phyloP scores from a whole-genome alignment of 2,329 filamentous ascomycete species.

The Hypoxylon sp. region DNA sequence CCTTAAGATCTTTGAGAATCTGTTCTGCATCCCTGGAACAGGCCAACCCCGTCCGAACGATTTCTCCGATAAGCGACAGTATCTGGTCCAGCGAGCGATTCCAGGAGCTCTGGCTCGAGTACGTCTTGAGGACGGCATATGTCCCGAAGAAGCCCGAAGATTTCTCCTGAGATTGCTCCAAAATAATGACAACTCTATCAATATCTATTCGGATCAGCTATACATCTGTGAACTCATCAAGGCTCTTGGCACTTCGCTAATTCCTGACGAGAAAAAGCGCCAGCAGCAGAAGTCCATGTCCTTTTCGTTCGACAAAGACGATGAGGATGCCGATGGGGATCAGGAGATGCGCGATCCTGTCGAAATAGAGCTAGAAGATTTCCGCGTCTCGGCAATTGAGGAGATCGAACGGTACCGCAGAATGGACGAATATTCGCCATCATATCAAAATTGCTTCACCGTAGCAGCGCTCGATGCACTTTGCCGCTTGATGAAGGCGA shows the following conservation, averaged over 20 bases:
- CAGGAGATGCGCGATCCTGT: slow-evolving; percentile 52
- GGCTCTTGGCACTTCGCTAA: slow-evolving; percentile 65
- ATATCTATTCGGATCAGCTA: slow-evolving; percentile 86
- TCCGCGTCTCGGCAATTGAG: slow-evolving; percentile 62
- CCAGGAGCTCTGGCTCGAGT: slow-evolving; percentile 81
- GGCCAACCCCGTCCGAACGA: slow-evolving; percentile 88
- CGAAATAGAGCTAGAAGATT: slow-evolving; percentile 55
- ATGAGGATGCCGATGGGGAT: slow-evolving; percentile 54
- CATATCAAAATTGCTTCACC: slow-evolving; percentile 74
- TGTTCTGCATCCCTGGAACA: slow-evolving; percentile 84
- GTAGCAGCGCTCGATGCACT: slow-evolving; percentile 69
- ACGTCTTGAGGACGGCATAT: slow-evolving; percentile 76
- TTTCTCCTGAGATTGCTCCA: slow-evolving; percentile 90
- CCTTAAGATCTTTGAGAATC: slow-evolving; percentile 82
- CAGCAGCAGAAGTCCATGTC: slow-evolving; percentile 54
- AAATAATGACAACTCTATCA: slow-evolving; percentile 94
- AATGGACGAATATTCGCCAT: slow-evolving; percentile 74
- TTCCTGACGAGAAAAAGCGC: slow-evolving; percentile 55
- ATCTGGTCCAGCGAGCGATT: slow-evolving; percentile 85
- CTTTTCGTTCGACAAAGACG: slow-evolving; percentile 53
- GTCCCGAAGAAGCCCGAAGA: slow-evolving; percentile 78
- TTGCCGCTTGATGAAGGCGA: slow-evolving; percentile 69
- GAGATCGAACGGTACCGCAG: slow-evolving; percentile 73
- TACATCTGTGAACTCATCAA: slow-evolving; percentile 85
- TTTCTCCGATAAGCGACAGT: slow-evolving; percentile 86